phyloP scores from a whole-genome alignment of 148 eudicot species.

The Vaccinium myrtillus region DNA sequence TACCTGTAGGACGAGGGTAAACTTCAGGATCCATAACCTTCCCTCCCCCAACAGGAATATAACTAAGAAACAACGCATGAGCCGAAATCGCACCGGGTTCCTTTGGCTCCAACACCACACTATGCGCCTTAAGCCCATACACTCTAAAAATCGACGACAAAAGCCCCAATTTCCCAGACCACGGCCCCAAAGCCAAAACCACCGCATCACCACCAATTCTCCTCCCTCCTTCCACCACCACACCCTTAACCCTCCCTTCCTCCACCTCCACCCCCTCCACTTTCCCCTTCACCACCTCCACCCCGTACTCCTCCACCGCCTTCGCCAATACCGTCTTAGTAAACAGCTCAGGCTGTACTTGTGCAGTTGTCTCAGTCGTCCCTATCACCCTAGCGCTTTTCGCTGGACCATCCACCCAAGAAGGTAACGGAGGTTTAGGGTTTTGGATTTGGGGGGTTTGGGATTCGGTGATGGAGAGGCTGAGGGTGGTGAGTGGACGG shows the following conservation, averaged over 20 bases:
- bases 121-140: conserved; percentile 78
- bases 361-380: conserved; percentile 66
- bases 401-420: conserved; percentile 76
- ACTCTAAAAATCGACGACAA: conserved; percentile 61
- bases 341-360: conserved; percentile 78
- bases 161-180: conserved; percentile 49
- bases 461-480: conserved; percentile 51
- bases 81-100: conserved; percentile 50
- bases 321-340: conserved; percentile 47
- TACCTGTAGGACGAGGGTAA: conserved; percentile 91
- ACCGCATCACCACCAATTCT: conserved; percentile 62
- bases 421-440: conserved; percentile 31
- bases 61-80: conserved; percentile 73
- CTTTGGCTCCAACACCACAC: conserved; percentile 76
- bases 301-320: conserved; percentile 66
- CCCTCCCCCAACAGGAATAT: conserved; percentile 47
- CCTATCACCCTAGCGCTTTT: conserved; percentile 47
- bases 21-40: conserved; percentile 78
- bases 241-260: conserved; percentile 25
- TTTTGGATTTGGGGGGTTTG: neutral
- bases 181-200: conserved; percentile 87
- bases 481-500: conserved; percentile 61
- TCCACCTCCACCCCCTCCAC: conserved; percentile 47
- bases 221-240: conserved; percentile 58
- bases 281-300: conserved; percentile 71